Evolutionary conservation across 768 basidiomycete species (phyloP).

Genomic region (Leccinum incarnatum): DNA sequence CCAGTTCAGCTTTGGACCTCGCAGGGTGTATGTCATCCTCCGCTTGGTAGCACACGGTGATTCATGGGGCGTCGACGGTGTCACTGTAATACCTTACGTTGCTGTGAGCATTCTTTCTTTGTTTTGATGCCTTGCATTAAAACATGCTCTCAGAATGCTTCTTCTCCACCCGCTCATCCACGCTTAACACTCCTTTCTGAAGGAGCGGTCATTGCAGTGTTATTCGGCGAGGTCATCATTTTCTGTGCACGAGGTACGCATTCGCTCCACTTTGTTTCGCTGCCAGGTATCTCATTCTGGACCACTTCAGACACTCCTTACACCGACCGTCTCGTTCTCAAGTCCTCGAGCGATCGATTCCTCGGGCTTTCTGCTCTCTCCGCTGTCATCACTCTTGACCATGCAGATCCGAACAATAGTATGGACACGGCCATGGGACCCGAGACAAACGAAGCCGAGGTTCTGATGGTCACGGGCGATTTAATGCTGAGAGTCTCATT

Average conservation of each 20-base stretch:
- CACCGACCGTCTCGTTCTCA: conserved; percentile 69
- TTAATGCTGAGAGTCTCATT: conserved; percentile 66
- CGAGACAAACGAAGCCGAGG: conserved; percentile 13
- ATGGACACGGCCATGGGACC: conserved; percentile 10
- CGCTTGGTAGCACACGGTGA: conserved; percentile 37
- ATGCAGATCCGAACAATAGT: conserved; percentile 13
- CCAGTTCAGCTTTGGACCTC: conserved; percentile 43
- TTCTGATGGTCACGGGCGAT: conserved; percentile 53
- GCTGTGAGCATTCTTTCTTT: conserved; percentile 46
- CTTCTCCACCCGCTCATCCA: conserved; percentile 70
- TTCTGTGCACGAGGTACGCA: conserved; percentile 61
- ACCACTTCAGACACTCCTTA: conserved; percentile 58
- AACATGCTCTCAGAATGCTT: conserved; percentile 47
- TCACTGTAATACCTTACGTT: conserved; percentile 71
- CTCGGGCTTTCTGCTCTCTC: conserved; percentile 61
- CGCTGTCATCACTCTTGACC: conserved; percentile 19
- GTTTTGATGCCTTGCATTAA: not conserved
- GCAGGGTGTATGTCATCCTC: conserved; percentile 64
- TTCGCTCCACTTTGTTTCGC: not conserved
- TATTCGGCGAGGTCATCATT: conserved; percentile 77
- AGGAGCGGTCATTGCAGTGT: conserved; percentile 58
- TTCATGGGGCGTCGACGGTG: conserved; percentile 30
- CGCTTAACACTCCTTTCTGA: conserved; percentile 58
- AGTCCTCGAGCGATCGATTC: conserved; percentile 64
- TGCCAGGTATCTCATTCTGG: not conserved